These are phyloP conservation scores for Boletus smithii DNA, from an alignment of 1,284 basidiomycete species.

Conservation along the genomic window DNA sequence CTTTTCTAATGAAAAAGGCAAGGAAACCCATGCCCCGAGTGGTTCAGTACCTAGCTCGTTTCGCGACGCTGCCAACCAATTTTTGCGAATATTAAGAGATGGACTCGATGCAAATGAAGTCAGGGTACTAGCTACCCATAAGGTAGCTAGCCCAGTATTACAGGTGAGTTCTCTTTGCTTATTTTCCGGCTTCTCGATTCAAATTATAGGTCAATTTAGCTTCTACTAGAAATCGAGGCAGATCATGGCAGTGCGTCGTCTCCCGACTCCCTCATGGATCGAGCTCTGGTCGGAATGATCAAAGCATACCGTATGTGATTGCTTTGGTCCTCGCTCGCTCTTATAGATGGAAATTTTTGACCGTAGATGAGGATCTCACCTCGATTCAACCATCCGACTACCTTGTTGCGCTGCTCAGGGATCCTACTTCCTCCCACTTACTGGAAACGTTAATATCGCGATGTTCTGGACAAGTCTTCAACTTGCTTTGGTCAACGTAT, in stretches of 20 bases:
- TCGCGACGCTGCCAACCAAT: slow-evolving; percentile 43
- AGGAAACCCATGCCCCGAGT: slow-evolving; percentile 33
- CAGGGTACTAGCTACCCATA: slow-evolving; percentile 75
- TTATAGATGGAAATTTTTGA: slow-evolving; percentile 6
- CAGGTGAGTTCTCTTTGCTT: slow-evolving; percentile 50
- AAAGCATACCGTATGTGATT: slow-evolving; percentile 54
- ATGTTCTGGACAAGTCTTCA: slow-evolving; percentile 62
- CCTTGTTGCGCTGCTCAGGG: slow-evolving; percentile 74
- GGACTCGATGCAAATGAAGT: slow-evolving; percentile 71
- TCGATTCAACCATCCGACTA: slow-evolving; percentile 63
- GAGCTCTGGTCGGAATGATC: slow-evolving; percentile 77
- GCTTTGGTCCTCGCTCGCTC: neutral
- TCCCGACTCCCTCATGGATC: slow-evolving; percentile 76
- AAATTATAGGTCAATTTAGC: slow-evolving; percentile 40
- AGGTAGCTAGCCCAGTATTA: slow-evolving; percentile 78
- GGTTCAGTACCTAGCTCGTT: slow-evolving; percentile 52
- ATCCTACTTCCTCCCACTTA: slow-evolving; percentile 84
- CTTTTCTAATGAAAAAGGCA: slow-evolving; percentile 48
- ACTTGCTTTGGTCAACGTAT: slow-evolving; percentile 72
- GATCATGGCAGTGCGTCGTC: slow-evolving; percentile 57
- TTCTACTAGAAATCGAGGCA: slow-evolving; percentile 77
- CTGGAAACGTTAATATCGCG: slow-evolving; percentile 73
- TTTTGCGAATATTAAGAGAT: slow-evolving; percentile 54
- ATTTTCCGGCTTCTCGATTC: neutral
- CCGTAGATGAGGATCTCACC: slow-evolving; percentile 37